Percentiles rank a stretch among this genome's conserved stretches.
phyloP scores from a whole-genome alignment of 371 early-diverging fungal species.

The Fennellomyces sp. region DNA sequence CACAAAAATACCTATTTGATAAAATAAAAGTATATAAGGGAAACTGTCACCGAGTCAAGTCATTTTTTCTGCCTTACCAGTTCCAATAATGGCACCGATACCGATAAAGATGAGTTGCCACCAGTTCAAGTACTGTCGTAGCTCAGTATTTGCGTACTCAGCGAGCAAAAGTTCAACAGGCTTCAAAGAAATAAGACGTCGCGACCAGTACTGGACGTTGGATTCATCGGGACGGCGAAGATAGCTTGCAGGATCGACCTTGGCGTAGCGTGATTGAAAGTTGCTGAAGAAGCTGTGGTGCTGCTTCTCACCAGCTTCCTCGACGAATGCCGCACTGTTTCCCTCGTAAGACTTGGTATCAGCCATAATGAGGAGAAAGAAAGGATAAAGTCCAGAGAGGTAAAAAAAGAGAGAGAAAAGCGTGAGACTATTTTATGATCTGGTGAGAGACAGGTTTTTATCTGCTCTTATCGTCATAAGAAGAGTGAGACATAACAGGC shows the following conservation, averaged over 20 bases:
- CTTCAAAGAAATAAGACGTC: conserved; percentile 53
- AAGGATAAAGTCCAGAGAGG: background rate
- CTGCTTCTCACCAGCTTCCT: background rate
- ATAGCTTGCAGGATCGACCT: conserved; percentile 38
- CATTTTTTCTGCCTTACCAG: conserved; percentile 34
- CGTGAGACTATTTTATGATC: conserved; percentile 5
- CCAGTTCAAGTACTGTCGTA: conserved; percentile 46
- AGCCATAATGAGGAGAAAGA: background rate
- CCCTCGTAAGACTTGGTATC: background rate
- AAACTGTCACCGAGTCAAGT: background rate
- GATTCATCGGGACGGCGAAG: conserved; percentile 46
- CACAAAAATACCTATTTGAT: conserved; percentile 67
- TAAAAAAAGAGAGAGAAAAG: background rate
- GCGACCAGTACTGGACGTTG: conserved; percentile 38
- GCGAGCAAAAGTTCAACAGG: conserved; percentile 53
- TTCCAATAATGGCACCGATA: conserved; percentile 80
- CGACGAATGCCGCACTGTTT: background rate
- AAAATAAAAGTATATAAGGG: conserved; percentile 66
- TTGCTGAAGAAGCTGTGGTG: background rate
- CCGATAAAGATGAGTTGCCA: conserved; percentile 57
- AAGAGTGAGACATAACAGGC: background rate
- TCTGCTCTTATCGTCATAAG: background rate
- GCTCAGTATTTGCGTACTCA: conserved; percentile 49
- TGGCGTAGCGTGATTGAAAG: conserved; percentile 18
- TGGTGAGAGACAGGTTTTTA: background rate